Conservation (phyloP, 2,329 filamentous ascomycete genomes). For the Ophiostoma triangulosporum region DNA sequence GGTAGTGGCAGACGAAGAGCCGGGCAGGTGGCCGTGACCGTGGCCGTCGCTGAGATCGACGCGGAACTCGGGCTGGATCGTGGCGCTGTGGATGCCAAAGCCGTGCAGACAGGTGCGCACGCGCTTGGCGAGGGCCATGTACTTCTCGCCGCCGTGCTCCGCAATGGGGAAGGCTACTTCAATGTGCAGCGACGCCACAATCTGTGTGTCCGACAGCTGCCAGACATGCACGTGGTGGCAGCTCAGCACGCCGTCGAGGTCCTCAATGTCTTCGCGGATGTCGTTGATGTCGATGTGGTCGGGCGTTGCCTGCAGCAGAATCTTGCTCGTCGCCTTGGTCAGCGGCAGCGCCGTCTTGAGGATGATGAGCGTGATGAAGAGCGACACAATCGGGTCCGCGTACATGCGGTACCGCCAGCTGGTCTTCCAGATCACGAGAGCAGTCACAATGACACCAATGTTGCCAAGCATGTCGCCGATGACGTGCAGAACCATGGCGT, state of each 20-base stretch:
- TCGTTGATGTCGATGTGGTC: slow-evolving; percentile 78
- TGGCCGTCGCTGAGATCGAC: slow-evolving; percentile 31
- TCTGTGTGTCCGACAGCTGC: slow-evolving; percentile 90
- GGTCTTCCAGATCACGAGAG: slow-evolving; percentile 83
- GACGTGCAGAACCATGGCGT: slow-evolving; percentile 62
- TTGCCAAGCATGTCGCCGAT: slow-evolving; percentile 79
- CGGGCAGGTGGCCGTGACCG: slow-evolving; percentile 9
- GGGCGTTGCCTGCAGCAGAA: slow-evolving; percentile 87
- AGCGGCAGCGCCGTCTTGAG: slow-evolving; percentile 64
- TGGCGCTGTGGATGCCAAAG: slow-evolving; percentile 92
- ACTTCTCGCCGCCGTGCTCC: slow-evolving; percentile 61
- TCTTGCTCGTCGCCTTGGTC: slow-evolving; percentile 67
- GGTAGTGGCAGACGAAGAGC: neutral
- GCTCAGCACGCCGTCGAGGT: slow-evolving; percentile 70
- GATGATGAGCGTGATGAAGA: slow-evolving; percentile 79
- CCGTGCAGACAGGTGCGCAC: slow-evolving; percentile 82
- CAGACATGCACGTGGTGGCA: slow-evolving; percentile 96
- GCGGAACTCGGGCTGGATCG: slow-evolving; percentile 88
- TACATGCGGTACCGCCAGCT: slow-evolving; percentile 72
- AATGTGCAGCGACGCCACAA: slow-evolving; percentile 86
- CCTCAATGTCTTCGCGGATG: slow-evolving; percentile 81
- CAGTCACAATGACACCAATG: slow-evolving; percentile 70
- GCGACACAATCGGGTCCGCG: slow-evolving; percentile 79
- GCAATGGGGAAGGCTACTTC: slow-evolving; percentile 85
- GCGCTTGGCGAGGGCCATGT: slow-evolving; percentile 79